A percentile compares a stretch with the other conserved stretches of the same genome.
phyloP scores from a whole-genome alignment of 192 early-diverging fungal genomes.

The Phycomyces nitens region DNA sequence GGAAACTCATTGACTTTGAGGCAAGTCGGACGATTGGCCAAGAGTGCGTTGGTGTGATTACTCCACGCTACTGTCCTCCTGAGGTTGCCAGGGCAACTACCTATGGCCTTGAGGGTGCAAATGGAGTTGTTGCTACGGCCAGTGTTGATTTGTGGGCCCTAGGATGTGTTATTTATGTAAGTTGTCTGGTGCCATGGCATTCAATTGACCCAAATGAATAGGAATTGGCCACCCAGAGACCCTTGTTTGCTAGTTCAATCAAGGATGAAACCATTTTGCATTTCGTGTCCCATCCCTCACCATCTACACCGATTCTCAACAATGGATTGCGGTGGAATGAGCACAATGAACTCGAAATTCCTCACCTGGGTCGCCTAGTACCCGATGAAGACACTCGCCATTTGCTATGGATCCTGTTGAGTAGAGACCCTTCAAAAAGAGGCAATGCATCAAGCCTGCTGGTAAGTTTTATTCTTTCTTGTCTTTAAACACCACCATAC shows the following conservation, averaged over 20 bases:
- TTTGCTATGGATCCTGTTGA: slow-evolving; percentile 38
- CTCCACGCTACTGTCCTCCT: slow-evolving; percentile 49
- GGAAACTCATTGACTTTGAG: slow-evolving; percentile 53
- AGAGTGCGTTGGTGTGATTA: slow-evolving; percentile 46
- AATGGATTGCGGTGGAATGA: slow-evolving; percentile 44
- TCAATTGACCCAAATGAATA: too few species aligned
- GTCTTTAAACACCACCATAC: background rate
- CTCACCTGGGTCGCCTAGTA: slow-evolving; percentile 37
- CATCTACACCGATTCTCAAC: slow-evolving; percentile 40
- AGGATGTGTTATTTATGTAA: slow-evolving; percentile 48
- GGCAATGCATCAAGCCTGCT: slow-evolving; percentile 37
- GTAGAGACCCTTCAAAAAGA: slow-evolving; percentile 39
- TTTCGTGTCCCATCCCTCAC: slow-evolving; percentile 46
- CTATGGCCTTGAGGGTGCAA: slow-evolving; percentile 38
- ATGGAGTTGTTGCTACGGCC: slow-evolving; percentile 44
- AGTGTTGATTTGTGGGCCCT: slow-evolving; percentile 51
- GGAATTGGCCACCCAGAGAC: slow-evolving; percentile 44
- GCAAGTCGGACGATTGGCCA: slow-evolving; percentile 42
- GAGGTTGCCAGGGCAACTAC: slow-evolving; percentile 48
- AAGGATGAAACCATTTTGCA: slow-evolving; percentile 48
- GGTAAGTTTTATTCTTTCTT: slow-evolving; percentile 24
- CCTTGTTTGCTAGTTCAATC: slow-evolving; percentile 39
- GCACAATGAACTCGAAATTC: slow-evolving; percentile 40
- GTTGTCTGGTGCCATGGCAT: too few species aligned
- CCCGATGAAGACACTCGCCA: slow-evolving; percentile 33